Percentiles rank a stretch among this genome's conserved stretches.
Conservation (phyloP, 2,329 filamentous ascomycete genomes). For the Talaromyces sp. region DNA sequence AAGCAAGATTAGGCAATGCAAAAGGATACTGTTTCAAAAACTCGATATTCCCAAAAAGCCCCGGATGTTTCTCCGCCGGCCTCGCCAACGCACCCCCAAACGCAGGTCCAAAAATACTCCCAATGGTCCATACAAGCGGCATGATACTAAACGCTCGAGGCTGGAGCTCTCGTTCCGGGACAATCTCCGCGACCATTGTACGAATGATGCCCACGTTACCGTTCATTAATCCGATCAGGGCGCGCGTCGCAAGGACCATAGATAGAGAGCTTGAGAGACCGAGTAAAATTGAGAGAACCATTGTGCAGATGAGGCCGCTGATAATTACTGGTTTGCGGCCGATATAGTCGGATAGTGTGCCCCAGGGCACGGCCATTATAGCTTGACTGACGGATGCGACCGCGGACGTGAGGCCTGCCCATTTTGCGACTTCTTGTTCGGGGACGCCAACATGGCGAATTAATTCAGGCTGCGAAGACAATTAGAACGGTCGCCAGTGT, state of each 20-base stretch:
- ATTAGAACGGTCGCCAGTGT: not conserved
- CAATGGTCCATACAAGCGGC: slow-evolving; percentile 87
- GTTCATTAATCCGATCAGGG: slow-evolving; percentile 79
- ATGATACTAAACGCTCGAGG: slow-evolving; percentile 89
- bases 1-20: slow-evolving; percentile 78
- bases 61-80: slow-evolving; percentile 73
- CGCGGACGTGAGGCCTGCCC: slow-evolving; percentile 75
- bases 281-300: slow-evolving; percentile 79
- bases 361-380: slow-evolving; percentile 73
- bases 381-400: slow-evolving; percentile 74
- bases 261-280: slow-evolving; percentile 77
- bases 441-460: slow-evolving; percentile 75
- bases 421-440: slow-evolving; percentile 70
- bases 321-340: slow-evolving; percentile 85
- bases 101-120: slow-evolving; percentile 82
- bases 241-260: slow-evolving; percentile 78
- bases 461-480: slow-evolving; percentile 68
- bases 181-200: slow-evolving; percentile 91
- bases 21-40: slow-evolving; percentile 82
- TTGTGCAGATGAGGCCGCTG: slow-evolving; percentile 72
- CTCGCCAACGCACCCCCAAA: slow-evolving; percentile 86
- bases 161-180: slow-evolving; percentile 82
- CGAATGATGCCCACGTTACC: slow-evolving; percentile 93
- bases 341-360: slow-evolving; percentile 72
- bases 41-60: slow-evolving; percentile 65